Conservation (phyloP, 2,329 filamentous ascomycete species). For the Rutstroemia sp. region DNA sequence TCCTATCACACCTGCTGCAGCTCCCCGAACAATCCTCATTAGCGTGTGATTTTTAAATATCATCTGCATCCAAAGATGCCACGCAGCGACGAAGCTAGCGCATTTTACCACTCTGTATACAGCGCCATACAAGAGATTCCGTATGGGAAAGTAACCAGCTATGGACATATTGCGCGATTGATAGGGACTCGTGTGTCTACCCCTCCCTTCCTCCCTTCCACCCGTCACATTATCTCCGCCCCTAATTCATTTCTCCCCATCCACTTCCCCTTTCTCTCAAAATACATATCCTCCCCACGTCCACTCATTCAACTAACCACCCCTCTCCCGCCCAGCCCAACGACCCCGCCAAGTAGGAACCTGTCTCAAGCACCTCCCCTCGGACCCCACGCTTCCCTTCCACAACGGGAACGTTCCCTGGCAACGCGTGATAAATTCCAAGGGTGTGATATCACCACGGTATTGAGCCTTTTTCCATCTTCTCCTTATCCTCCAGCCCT, state of each 20-base stretch:
- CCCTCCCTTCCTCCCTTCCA: too few relatives aligned
- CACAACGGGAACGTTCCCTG: conserved; percentile 79
- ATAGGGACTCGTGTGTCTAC: conserved; percentile 60
- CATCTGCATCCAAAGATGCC: not conserved
- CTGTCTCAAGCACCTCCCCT: conserved; percentile 78
- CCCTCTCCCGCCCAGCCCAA: conserved; percentile 42
- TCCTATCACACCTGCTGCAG: too few relatives aligned
- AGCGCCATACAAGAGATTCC: conserved; percentile 80
- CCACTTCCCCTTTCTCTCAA: not conserved
- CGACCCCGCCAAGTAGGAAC: conserved; percentile 79
- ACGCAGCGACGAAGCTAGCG: conserved; percentile 64
- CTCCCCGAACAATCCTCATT: not conserved
- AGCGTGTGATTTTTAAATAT: not conserved
- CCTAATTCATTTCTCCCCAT: conserved; percentile 43
- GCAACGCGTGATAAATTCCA: conserved; percentile 88
- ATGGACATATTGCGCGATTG: conserved; percentile 71
- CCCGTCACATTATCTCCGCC: not conserved
- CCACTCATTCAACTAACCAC: not conserved
- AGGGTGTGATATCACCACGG: conserved; percentile 80
- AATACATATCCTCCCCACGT: not conserved
- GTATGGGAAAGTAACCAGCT: conserved; percentile 73
- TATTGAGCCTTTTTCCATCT: conserved; percentile 30
- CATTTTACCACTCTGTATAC: conserved; percentile 75
- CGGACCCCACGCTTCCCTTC: conserved; percentile 56
- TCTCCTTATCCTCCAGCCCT: not conserved